Percentiles rank a stretch among this genome's conserved stretches.
phyloP scores from a whole-genome alignment of 768 basidiomycete species.

The Leccinum boreale region DNA sequence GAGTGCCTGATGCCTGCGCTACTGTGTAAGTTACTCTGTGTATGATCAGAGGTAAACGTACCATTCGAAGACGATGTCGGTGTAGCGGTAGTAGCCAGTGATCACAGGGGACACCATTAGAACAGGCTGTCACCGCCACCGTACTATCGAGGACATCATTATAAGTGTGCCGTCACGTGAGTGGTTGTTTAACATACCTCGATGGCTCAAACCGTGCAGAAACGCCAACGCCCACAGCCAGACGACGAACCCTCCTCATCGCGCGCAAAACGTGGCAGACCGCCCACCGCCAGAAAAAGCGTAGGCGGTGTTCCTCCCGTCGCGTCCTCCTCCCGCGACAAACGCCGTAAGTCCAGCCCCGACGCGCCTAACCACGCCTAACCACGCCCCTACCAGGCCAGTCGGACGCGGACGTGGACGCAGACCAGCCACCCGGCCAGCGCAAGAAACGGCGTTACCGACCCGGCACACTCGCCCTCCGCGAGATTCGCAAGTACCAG shows the following conservation, averaged over 20 bases:
- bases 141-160: too few relatives aligned
- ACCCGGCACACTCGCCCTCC: constrained; percentile 86
- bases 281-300: constrained; percentile 77
- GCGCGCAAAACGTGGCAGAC: constrained; percentile 44
- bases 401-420: constrained; percentile 21
- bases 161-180: not conserved
- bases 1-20: constrained; percentile 50
- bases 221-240: constrained; percentile 32
- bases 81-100: constrained; percentile 79
- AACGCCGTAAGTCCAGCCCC: not conserved
- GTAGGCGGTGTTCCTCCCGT: constrained; percentile 55
- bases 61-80: constrained; percentile 85
- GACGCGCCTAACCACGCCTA: not conserved
- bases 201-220: constrained; percentile 75
- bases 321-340: constrained; percentile 29
- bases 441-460: constrained; percentile 68
- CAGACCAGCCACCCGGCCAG: constrained; percentile 17
- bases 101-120: constrained; percentile 40
- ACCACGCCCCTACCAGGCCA: constrained; percentile 11
- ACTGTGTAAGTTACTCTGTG: not conserved
- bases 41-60: constrained; percentile 23
- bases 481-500: constrained; percentile 94
- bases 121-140: not conserved
- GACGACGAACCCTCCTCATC: constrained; percentile 32
- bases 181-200: not conserved